Evolutionary conservation across 2,329 filamentous ascomycete species (phyloP).

Genomic region (Alternaria viburni): DNA sequence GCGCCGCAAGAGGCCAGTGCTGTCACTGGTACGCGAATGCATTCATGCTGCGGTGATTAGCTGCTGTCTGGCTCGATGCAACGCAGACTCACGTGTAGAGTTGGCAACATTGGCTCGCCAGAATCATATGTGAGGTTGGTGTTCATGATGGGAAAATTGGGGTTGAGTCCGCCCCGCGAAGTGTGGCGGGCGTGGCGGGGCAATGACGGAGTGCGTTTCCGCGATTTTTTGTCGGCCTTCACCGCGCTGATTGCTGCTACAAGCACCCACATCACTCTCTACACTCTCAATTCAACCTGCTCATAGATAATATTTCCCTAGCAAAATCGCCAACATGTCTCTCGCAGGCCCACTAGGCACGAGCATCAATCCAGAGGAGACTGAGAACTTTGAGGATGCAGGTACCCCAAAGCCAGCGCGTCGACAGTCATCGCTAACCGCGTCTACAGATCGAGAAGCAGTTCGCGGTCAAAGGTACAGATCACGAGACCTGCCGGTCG

Average conservation of each 20-base stretch:
- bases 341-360: conserved; percentile 35
- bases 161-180: conserved; percentile 46
- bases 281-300: neutral
- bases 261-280: neutral
- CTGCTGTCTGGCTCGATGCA: neutral
- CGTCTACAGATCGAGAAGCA: conserved; percentile 88
- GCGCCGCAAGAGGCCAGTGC: conserved; percentile 49
- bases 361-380: conserved; percentile 59
- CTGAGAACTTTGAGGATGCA: conserved; percentile 74
- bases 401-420: conserved; percentile 38
- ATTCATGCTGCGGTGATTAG: conserved; percentile 45
- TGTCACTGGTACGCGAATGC: conserved; percentile 53
- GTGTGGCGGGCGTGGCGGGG: conserved; percentile 21
- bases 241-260: neutral
- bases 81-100: conserved; percentile 38
- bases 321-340: conserved; percentile 39
- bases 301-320: neutral
- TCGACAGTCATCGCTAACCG: conserved; percentile 28
- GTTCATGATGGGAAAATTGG: conserved; percentile 33
- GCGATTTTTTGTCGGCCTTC: conserved; percentile 27
- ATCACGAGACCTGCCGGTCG: neutral
- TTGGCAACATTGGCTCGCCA: conserved; percentile 43
- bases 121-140: conserved; percentile 21
- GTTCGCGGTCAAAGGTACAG: conserved; percentile 89
- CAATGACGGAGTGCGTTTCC: conserved; percentile 31